These are phyloP conservation scores for Termitomyces sp. DNA, from an alignment of 768 basidiomycete genomes.

Conservation along the genomic window DNA sequence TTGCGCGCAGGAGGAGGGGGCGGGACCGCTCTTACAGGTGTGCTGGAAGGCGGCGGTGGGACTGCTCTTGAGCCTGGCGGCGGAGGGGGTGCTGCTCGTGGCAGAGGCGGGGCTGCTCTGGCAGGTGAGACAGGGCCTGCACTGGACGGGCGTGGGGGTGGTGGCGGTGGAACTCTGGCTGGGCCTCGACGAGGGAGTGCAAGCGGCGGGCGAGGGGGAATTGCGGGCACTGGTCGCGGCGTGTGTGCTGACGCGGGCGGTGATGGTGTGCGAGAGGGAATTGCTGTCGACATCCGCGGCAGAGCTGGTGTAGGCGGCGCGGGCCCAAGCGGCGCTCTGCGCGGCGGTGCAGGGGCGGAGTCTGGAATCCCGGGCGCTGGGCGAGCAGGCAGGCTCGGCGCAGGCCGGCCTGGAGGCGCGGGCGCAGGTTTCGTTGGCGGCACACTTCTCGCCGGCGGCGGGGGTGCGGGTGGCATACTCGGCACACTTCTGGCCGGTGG, in stretches of 20 bases:
- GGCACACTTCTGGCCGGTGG: not conserved
- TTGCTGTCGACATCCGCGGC: slow-evolving; percentile 17
- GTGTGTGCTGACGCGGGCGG: slow-evolving; percentile 14
- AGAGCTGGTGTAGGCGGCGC: slow-evolving; percentile 24
- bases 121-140: slow-evolving; percentile 19
- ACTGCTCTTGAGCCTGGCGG: slow-evolving; percentile 21
- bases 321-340: slow-evolving; percentile 30
- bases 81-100: slow-evolving; percentile 24
- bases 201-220: slow-evolving; percentile 22
- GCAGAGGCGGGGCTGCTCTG: slow-evolving; percentile 32
- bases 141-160: slow-evolving; percentile 40
- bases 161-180: slow-evolving; percentile 24
- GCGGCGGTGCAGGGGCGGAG: slow-evolving; percentile 35
- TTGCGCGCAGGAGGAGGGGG: slow-evolving; percentile 39
- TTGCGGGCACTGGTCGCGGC: slow-evolving; percentile 23
- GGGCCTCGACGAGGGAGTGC: slow-evolving; percentile 17
- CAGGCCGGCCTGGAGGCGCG: slow-evolving; percentile 18
- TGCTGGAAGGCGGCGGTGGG: slow-evolving; percentile 23
- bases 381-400: slow-evolving; percentile 35
- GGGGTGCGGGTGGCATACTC: not conserved
- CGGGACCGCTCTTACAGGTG: slow-evolving; percentile 25
- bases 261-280: slow-evolving; percentile 30
- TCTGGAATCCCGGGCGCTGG: slow-evolving; percentile 26
- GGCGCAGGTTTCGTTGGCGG: not conserved
- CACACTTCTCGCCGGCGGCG: not conserved